These are phyloP conservation scores for Exophiala phaeomuriformis DNA, from an alignment of 2,329 filamentous ascomycete genomes.

Conservation along the genomic window DNA sequence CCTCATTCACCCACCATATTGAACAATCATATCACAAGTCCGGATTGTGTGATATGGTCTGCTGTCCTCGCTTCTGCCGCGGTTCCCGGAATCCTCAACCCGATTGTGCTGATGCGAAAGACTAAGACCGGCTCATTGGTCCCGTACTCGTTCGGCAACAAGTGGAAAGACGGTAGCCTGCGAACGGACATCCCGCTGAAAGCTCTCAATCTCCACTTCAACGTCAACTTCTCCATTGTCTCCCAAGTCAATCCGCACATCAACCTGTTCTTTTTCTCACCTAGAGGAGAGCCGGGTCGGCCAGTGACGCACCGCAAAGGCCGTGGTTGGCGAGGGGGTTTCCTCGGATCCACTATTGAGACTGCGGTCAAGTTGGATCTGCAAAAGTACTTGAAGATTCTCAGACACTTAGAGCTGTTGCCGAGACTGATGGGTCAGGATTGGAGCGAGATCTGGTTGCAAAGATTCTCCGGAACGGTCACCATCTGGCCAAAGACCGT, in stretches of 20 bases:
- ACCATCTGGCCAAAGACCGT: slow-evolving; percentile 89
- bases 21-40: slow-evolving; percentile 89
- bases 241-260: slow-evolving; percentile 89
- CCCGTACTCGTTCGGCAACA: slow-evolving; percentile 94
- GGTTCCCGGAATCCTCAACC: slow-evolving; percentile 91
- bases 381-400: slow-evolving; percentile 94
- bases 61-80: slow-evolving; percentile 91
- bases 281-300: slow-evolving; percentile 79
- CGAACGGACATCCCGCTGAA: slow-evolving; percentile 93
- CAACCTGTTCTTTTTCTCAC: slow-evolving; percentile 98
- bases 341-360: slow-evolving; percentile 83
- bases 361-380: slow-evolving; percentile 95
- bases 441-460: slow-evolving; percentile 94
- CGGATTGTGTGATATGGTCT: slow-evolving; percentile 97
- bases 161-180: slow-evolving; percentile 96
- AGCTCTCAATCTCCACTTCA: slow-evolving; percentile 91
- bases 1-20: slow-evolving; percentile 88
- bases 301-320: slow-evolving; percentile 91
- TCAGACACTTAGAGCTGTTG: slow-evolving; percentile 84
- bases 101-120: slow-evolving; percentile 88
- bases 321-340: slow-evolving; percentile 91
- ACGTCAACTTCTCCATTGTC: slow-evolving; percentile 94
- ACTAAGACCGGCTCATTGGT: slow-evolving; percentile 65
- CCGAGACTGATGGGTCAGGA: slow-evolving; percentile 88
- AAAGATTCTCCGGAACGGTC: slow-evolving; percentile 87